Conservation (phyloP, 1,139 yeast species). For the Geotrichum citri-aurantii region DNA sequence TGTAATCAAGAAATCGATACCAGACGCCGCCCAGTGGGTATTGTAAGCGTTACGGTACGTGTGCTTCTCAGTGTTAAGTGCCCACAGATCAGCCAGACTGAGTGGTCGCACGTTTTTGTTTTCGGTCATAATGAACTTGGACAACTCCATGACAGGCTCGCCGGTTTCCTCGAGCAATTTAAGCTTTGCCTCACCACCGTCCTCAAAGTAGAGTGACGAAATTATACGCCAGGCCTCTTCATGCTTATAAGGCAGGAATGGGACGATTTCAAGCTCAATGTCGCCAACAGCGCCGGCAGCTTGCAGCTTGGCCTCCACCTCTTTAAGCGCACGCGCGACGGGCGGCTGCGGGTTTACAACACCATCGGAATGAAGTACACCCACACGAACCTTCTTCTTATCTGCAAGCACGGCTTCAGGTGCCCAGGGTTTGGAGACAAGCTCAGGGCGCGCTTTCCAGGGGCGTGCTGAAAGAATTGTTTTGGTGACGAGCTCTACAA, state of each 20-base stretch:
- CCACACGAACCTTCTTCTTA: slow-evolving; percentile 36
- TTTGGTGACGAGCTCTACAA: slow-evolving; percentile 52
- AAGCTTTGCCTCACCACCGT: slow-evolving; percentile 43
- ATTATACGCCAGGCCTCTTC: slow-evolving; percentile 37
- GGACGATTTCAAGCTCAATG: slow-evolving; percentile 37
- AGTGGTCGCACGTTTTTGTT: slow-evolving; percentile 24
- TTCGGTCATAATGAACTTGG: slow-evolving; percentile 20
- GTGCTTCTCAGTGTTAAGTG: slow-evolving; percentile 32
- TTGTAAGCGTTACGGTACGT: slow-evolving; percentile 33
- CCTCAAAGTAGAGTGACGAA: slow-evolving; percentile 43
- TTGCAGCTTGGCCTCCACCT: slow-evolving; percentile 31
- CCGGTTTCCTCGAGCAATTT: slow-evolving; percentile 38
- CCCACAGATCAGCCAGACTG: slow-evolving; percentile 37
- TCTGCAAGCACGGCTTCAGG: slow-evolving; percentile 31
- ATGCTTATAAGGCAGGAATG: slow-evolving; percentile 42
- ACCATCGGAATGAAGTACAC: slow-evolving; percentile 35
- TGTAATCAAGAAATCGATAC: slow-evolving; percentile 60
- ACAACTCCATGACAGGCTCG: slow-evolving; percentile 40
- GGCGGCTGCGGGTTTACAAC: slow-evolving; percentile 48
- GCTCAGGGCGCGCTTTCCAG: slow-evolving; percentile 50
- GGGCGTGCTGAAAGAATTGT: slow-evolving; percentile 48
- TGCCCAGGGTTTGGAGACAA: slow-evolving; percentile 47
- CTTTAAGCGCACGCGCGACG: slow-evolving; percentile 40
- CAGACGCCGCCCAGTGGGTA: slow-evolving; percentile 43
- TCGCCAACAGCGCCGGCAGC: slow-evolving; percentile 24